phyloP scores from a whole-genome alignment of 2,329 filamentous ascomycete genomes.

The Colletotrichum spinosum region DNA sequence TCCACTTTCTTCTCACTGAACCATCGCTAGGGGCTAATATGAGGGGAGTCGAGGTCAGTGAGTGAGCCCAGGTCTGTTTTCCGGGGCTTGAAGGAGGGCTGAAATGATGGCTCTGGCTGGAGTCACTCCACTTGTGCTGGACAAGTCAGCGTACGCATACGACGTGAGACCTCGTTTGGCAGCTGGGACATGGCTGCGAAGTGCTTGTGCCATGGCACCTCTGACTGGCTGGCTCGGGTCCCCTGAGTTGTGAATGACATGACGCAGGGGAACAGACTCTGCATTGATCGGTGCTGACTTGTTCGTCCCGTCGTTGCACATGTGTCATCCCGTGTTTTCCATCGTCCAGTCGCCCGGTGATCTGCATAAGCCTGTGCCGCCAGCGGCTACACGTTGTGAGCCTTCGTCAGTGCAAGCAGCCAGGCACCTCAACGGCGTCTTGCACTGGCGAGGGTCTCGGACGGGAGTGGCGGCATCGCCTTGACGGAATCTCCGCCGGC shows the following conservation, averaged over 20 bases:
- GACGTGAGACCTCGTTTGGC: not conserved
- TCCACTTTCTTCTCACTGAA: too few relatives aligned
- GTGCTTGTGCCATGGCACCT: too few relatives aligned
- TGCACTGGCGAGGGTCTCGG: not conserved
- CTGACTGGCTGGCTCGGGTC: not conserved
- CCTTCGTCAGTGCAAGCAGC: too few relatives aligned
- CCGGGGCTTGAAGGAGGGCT: conserved; percentile 25
- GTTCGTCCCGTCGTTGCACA: not conserved
- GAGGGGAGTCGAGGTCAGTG: too few relatives aligned
- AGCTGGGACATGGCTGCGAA: too few relatives aligned
- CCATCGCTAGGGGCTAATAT: too few relatives aligned
- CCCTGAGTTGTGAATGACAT: not conserved
- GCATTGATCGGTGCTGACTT: conserved; percentile 4
- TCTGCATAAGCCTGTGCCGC: too few relatives aligned
- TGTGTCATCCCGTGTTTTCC: conserved; percentile 17
- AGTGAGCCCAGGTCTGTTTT: conserved; percentile 27
- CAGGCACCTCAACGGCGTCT: too few relatives aligned
- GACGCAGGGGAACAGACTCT: conserved; percentile 23
- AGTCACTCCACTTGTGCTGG: conserved; percentile 29
- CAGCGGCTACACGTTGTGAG: too few relatives aligned
- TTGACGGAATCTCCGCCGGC: conserved; percentile 5
- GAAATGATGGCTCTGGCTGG: conserved; percentile 16
- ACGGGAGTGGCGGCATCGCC: conserved; percentile 8
- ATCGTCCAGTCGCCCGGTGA: too few relatives aligned
- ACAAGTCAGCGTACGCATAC: conserved; percentile 12